Percentiles rank a stretch among this genome's conserved stretches.
phyloP scores from a whole-genome alignment of 371 early-diverging fungal species.

The Blakeslea trispora region DNA sequence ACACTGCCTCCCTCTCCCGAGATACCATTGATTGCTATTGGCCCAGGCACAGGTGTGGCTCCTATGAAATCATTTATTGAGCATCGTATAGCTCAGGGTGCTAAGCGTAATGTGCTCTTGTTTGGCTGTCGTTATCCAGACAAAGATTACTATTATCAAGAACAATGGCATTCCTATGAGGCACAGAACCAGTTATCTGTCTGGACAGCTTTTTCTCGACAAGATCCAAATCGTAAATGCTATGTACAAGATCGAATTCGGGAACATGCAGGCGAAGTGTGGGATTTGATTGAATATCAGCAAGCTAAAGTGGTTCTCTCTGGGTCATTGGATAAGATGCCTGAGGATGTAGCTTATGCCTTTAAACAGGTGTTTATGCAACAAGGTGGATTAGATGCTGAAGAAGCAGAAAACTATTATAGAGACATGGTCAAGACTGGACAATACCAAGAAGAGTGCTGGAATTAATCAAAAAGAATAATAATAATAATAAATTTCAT shows the following conservation, averaged over 20 bases:
- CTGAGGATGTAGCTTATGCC: slow-evolving; percentile 76
- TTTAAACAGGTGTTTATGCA: slow-evolving; percentile 62
- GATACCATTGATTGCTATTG: slow-evolving; percentile 72
- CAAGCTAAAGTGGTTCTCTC: slow-evolving; percentile 70
- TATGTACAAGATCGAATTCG: slow-evolving; percentile 86
- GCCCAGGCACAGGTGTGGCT: slow-evolving; percentile 88
- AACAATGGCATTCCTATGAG: slow-evolving; percentile 63
- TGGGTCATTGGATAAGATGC: slow-evolving; percentile 85
- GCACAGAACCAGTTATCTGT: slow-evolving; percentile 51
- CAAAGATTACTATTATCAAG: slow-evolving; percentile 73
- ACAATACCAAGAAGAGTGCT: slow-evolving; percentile 89
- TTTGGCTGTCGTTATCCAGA: slow-evolving; percentile 78
- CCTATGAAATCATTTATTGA: slow-evolving; percentile 89
- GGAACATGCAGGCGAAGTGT: slow-evolving; percentile 60
- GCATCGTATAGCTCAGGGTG: slow-evolving; percentile 50
- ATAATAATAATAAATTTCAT: too few relatives aligned
- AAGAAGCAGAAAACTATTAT: slow-evolving; percentile 66
- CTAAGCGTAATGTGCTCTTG: slow-evolving; percentile 70
- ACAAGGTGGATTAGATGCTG: slow-evolving; percentile 56
- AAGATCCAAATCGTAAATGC: slow-evolving; percentile 43
- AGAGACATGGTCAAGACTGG: slow-evolving; percentile 61
- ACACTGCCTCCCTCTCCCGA: slow-evolving; percentile 54
- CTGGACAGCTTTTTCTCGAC: slow-evolving; percentile 78
- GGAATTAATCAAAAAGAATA: slow-evolving; percentile 51
- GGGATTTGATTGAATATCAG: slow-evolving; percentile 62